Conservation (phyloP, 306 rosid genomes). For the Lupinus albus region DNA sequence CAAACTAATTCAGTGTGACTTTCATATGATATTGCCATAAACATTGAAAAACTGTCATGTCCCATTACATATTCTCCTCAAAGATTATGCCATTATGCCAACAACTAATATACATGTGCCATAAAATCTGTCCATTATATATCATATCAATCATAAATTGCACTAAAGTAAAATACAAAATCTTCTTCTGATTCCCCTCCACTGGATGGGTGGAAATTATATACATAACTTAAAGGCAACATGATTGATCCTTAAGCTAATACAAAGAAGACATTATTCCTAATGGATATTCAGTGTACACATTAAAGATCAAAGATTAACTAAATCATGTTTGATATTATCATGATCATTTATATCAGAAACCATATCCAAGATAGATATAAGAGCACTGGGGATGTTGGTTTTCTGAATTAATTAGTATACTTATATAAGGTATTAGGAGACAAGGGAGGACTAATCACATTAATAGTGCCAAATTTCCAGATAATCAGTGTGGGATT, state of each 20-base stretch:
- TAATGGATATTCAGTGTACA: slow-evolving; percentile 36
- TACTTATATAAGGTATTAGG: slow-evolving; percentile 1
- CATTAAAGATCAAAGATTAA: slow-evolving; percentile 32
- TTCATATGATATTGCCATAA: slow-evolving; percentile 7
- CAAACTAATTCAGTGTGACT: background rate
- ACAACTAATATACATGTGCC: slow-evolving; percentile 17
- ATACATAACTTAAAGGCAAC: slow-evolving; percentile 10
- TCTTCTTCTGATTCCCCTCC: slow-evolving; percentile 29
- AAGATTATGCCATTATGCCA: slow-evolving; percentile 27
- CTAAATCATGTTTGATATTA: slow-evolving; percentile 41
- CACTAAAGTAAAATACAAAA: background rate
- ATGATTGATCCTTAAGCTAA: slow-evolving; percentile 38
- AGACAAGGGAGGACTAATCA: slow-evolving; percentile 51
- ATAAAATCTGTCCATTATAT: slow-evolving; percentile 21
- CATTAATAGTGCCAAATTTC: slow-evolving; percentile 59
- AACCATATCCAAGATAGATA: slow-evolving; percentile 71
- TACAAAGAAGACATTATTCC: slow-evolving; percentile 25
- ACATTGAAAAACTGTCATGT: background rate
- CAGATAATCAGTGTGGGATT: slow-evolving; percentile 57
- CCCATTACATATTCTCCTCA: background rate
- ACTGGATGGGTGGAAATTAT: slow-evolving; percentile 16
- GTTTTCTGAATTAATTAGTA: slow-evolving; percentile 49
- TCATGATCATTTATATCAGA: slow-evolving; percentile 48
- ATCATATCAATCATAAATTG: slow-evolving; percentile 17
- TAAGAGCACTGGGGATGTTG: slow-evolving; percentile 77